These are phyloP conservation scores for Mucor circinelloides DNA, from an alignment of 371 early-diverging fungal species.

Conservation along the genomic window DNA sequence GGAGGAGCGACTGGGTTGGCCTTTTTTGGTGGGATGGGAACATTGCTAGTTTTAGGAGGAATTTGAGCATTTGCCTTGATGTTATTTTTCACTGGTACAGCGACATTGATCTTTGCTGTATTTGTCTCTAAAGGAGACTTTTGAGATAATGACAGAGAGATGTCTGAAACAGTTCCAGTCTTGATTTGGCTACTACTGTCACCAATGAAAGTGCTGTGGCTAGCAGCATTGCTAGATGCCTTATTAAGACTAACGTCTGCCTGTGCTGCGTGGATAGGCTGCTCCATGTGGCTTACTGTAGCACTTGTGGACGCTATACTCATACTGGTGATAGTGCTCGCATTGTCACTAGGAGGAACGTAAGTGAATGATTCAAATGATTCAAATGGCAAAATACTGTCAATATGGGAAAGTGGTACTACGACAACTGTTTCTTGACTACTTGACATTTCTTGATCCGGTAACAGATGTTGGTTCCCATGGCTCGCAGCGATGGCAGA, in stretches of 20 bases:
- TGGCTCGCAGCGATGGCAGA: no score
- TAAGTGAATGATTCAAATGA: not conserved
- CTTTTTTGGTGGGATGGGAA: no score
- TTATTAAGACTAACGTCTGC: not conserved
- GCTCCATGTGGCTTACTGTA: not conserved
- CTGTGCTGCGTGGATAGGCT: not conserved
- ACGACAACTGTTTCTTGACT: not conserved
- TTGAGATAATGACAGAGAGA: not conserved
- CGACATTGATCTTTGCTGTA: not conserved
- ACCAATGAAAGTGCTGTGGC: not conserved
- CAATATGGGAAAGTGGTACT: not conserved
- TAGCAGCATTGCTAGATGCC: not conserved
- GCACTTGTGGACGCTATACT: not conserved
- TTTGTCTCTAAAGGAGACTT: not conserved
- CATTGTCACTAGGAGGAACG: not conserved
- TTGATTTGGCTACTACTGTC: not conserved
- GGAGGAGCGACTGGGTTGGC: no score
- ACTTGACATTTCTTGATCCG: not conserved
- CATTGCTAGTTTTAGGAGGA: no score
- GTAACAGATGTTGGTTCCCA: not conserved
- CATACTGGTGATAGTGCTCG: not conserved
- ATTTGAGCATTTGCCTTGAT: no score
- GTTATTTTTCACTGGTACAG: not conserved
- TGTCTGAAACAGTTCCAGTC: not conserved
- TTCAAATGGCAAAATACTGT: not conserved